Evolutionary conservation across 1,139 yeast genomes (phyloP).

Genomic region (Saccharomyces pastorianus): DNA sequence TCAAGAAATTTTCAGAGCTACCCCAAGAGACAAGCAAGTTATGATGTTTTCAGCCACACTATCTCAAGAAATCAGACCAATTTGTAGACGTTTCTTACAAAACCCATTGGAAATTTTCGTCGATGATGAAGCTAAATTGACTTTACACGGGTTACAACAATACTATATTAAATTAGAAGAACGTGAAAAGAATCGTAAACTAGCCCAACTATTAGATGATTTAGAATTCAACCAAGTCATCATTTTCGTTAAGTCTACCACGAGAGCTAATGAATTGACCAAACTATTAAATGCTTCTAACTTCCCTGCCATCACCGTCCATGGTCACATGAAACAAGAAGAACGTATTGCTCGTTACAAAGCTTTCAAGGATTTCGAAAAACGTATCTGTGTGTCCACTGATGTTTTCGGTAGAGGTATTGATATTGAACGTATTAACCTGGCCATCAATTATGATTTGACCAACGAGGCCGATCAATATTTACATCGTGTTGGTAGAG

Average conservation of each 20-base stretch:
- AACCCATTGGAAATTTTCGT: slow-evolving; percentile 95
- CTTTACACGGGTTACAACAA: slow-evolving; percentile 97
- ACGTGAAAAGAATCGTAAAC: slow-evolving; percentile 86
- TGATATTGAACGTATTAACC: slow-evolving; percentile 95
- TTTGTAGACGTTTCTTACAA: slow-evolving; percentile 97
- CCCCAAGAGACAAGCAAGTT: slow-evolving; percentile 97
- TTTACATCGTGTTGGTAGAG: slow-evolving; percentile 98
- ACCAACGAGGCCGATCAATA: slow-evolving; percentile 91
- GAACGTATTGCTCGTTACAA: slow-evolving; percentile 97
- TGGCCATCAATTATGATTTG: slow-evolving; percentile 94
- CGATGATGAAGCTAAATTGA: slow-evolving; percentile 95
- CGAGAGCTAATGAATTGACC: slow-evolving; percentile 88
- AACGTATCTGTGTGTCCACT: slow-evolving; percentile 96
- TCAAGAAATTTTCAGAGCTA: slow-evolving; percentile 93
- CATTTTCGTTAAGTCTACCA: slow-evolving; percentile 86
- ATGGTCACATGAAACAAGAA: slow-evolving; percentile 92
- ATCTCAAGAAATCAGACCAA: slow-evolving; percentile 89
- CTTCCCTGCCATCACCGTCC: slow-evolving; percentile 96
- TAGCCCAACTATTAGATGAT: slow-evolving; percentile 86
- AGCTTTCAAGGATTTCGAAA: slow-evolving; percentile 94
- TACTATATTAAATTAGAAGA: slow-evolving; percentile 85
- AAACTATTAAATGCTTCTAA: slow-evolving; percentile 83
- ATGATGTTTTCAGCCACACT: slow-evolving; percentile 99
- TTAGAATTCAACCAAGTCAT: slow-evolving; percentile 97
- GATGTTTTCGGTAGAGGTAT: slow-evolving; percentile 99